These are phyloP conservation scores for Sutorius eximius DNA, from an alignment of 1,284 basidiomycete genomes.

Conservation along the genomic window DNA sequence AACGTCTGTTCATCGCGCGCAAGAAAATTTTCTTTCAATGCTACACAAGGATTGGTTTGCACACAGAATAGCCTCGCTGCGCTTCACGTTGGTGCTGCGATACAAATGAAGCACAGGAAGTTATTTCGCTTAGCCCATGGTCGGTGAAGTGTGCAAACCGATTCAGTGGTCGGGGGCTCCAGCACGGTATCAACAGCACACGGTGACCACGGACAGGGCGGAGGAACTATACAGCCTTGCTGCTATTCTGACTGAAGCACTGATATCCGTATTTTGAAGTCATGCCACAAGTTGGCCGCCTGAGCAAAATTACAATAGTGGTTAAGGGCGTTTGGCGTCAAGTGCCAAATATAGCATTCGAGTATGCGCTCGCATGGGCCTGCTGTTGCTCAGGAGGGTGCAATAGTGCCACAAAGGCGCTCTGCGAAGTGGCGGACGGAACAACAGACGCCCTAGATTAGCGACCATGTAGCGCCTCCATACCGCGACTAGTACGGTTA, in stretches of 20 bases:
- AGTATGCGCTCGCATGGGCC: slow-evolving; percentile 33
- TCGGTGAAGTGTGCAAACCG: slow-evolving; percentile 36
- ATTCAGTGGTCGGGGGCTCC: too few relatives aligned
- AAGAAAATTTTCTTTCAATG: too few relatives aligned
- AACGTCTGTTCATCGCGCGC: too few relatives aligned
- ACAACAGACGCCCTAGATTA: slow-evolving; percentile 41
- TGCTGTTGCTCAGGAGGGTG: slow-evolving; percentile 49
- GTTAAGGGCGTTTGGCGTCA: slow-evolving; percentile 31
- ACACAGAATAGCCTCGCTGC: too few relatives aligned
- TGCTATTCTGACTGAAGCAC: slow-evolving; percentile 44
- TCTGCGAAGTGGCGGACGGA: slow-evolving; percentile 58
- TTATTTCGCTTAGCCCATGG: too few relatives aligned
- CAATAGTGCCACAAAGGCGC: slow-evolving; percentile 52
- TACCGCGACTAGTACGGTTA: slow-evolving; percentile 22
- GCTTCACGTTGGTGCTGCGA: too few relatives aligned
- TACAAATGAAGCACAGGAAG: too few relatives aligned
- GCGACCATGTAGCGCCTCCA: slow-evolving; percentile 42
- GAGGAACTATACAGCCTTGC: slow-evolving; percentile 40
- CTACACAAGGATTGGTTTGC: too few relatives aligned
- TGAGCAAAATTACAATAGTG: slow-evolving; percentile 52
- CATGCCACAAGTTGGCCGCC: slow-evolving; percentile 41
- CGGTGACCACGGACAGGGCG: slow-evolving; percentile 47
- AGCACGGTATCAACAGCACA: slow-evolving; percentile 28
- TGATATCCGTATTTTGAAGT: slow-evolving; percentile 48
- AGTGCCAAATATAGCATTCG: background rate